phyloP scores from a whole-genome alignment of 805 yeast genomes.

The Starmerella khaoyaiensis region DNA sequence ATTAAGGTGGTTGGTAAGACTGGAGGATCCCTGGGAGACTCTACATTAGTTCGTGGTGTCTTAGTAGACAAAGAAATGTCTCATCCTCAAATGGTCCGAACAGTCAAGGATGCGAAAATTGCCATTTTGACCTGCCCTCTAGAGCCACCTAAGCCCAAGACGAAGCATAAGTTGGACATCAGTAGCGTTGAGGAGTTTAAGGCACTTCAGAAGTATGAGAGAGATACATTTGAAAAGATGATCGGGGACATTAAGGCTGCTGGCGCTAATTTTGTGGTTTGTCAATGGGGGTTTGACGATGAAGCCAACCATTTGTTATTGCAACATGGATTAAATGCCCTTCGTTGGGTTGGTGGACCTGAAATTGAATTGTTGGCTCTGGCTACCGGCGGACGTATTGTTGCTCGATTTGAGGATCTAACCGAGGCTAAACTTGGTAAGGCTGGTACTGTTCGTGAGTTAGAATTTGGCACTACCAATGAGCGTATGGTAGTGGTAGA shows the following conservation, averaged over 20 bases:
- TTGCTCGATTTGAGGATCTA: conserved; percentile 91
- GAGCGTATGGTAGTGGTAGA: conserved; percentile 90
- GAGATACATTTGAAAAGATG: conserved; percentile 81
- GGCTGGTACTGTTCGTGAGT: conserved; percentile 74
- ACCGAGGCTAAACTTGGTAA: conserved; percentile 67
- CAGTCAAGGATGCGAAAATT: conserved; percentile 62
- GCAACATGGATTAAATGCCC: conserved; percentile 83
- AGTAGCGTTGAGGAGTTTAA: conserved; percentile 88
- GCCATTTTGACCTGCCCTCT: conserved; percentile 97
- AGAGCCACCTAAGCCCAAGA: conserved; percentile 99
- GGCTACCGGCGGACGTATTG: conserved; percentile 94
- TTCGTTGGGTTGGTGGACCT: conserved; percentile 98
- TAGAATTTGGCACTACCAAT: conserved; percentile 91
- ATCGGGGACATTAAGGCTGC: conserved; percentile 69
- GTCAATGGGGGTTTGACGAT: conserved; percentile 99
- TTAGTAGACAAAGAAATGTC: conserved; percentile 91
- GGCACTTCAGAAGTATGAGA: conserved; percentile 83
- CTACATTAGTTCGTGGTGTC: conserved; percentile 78
- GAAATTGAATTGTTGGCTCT: conserved; percentile 92
- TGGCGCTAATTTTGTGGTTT: conserved; percentile 92
- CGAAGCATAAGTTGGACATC: conserved; percentile 92
- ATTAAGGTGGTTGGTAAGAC: conserved; percentile 91
- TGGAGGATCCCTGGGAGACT: conserved; percentile 86
- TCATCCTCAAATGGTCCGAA: conserved; percentile 95
- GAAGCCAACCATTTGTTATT: conserved; percentile 90